A percentile compares a stretch with the other conserved stretches of the same genome.
Evolutionary conservation across 2,329 filamentous ascomycete genomes (phyloP).

Genomic region (Diaporthe ampelina): DNA sequence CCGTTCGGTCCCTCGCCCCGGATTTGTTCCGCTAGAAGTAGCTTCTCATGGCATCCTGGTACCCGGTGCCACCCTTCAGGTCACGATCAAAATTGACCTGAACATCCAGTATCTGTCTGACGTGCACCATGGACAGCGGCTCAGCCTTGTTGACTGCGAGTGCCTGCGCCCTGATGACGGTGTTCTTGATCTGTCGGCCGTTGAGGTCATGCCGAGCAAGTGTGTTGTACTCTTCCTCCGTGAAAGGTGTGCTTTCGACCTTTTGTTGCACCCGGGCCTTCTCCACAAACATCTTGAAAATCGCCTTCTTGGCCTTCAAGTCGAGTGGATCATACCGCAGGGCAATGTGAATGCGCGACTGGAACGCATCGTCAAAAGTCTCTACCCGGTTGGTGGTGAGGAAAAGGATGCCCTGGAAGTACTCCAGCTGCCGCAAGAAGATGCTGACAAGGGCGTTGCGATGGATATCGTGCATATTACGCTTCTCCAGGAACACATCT

Average conservation of each 20-base stretch:
- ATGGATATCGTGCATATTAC: constrained; percentile 85
- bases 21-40: constrained; percentile 66
- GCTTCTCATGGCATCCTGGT: constrained; percentile 86
- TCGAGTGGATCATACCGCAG: constrained; percentile 84
- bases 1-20: too few species aligned
- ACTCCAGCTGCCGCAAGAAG: constrained; percentile 88
- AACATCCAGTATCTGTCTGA: constrained; percentile 86
- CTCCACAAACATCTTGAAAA: constrained; percentile 88
- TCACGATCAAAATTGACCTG: constrained; percentile 87
- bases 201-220: constrained; percentile 77
- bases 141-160: constrained; percentile 82
- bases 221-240: constrained; percentile 75
- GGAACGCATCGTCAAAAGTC: constrained; percentile 92
- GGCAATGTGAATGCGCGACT: constrained; percentile 88
- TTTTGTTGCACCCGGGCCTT: constrained; percentile 77
- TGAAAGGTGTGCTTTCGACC: constrained; percentile 67
- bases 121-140: constrained; percentile 81
- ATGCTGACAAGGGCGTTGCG: constrained; percentile 89
- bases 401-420: constrained; percentile 93
- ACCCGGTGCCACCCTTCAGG: constrained; percentile 84
- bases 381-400: constrained; percentile 90
- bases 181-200: constrained; percentile 86
- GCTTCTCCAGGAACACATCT: constrained; percentile 86
- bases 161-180: constrained; percentile 85
- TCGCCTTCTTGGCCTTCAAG: constrained; percentile 78